Evolutionary conservation across 2,329 filamentous ascomycete genomes (phyloP).

Genomic region (Pezicula radicicola): DNA sequence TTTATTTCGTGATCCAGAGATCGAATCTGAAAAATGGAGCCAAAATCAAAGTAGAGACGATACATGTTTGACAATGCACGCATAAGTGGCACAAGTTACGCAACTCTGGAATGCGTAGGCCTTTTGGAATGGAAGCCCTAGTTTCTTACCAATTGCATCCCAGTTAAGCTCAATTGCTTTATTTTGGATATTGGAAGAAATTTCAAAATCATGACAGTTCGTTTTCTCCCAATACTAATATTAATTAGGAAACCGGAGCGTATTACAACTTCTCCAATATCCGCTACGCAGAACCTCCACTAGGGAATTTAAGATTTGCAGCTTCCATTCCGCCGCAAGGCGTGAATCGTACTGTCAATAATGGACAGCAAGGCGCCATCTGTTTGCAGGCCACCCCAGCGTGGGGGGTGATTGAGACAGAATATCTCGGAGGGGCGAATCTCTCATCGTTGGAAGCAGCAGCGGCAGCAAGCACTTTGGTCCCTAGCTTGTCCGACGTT

Average conservation of each 20-base stretch:
- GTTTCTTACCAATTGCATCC: neutral
- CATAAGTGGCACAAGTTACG: too few relatives aligned
- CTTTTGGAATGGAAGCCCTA: neutral
- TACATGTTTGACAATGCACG: too few relatives aligned
- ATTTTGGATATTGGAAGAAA: neutral
- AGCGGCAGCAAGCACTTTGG: neutral
- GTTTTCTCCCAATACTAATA: neutral
- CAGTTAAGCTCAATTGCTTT: neutral
- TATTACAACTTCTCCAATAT: slow-evolving; percentile 41
- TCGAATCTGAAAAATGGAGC: neutral
- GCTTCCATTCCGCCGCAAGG: slow-evolving; percentile 31
- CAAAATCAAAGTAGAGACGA: neutral
- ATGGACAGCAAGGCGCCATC: slow-evolving; percentile 25
- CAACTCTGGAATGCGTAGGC: neutral
- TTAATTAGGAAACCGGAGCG: slow-evolving; percentile 24
- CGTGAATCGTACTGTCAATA: slow-evolving; percentile 28
- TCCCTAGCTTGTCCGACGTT: slow-evolving; percentile 4
- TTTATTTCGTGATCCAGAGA: neutral
- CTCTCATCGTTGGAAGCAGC: slow-evolving; percentile 4
- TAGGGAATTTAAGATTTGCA: slow-evolving; percentile 40
- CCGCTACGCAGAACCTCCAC: slow-evolving; percentile 40
- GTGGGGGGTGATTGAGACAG: slow-evolving; percentile 20
- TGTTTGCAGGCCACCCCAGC: slow-evolving; percentile 33
- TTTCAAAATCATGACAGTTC: neutral
- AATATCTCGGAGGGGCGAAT: slow-evolving; percentile 10